Evolutionary conservation across 2,329 filamentous ascomycete genomes (phyloP), one percentile per base, ranked within the genome.

Genomic region (Fusarium sp.): DNA sequence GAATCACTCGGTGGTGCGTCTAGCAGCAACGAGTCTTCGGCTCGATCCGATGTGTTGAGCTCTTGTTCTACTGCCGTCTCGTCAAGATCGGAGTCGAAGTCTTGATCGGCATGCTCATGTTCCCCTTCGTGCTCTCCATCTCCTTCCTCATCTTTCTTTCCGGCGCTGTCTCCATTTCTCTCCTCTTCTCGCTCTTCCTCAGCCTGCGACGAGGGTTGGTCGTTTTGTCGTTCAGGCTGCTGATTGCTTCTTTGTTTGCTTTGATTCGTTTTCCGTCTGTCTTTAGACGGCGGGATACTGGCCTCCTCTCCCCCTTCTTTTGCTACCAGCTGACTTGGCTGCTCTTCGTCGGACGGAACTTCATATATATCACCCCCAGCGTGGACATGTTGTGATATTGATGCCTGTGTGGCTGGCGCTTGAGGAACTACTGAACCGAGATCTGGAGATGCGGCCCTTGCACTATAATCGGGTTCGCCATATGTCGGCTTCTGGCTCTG

Each of bases 1-100:
- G 11, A 67, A 26, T 42, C 20, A 26, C 67, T 54, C 3, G 57
- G 26, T n/a, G 69, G 71, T 13, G 63, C 27, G 13, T 63, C 62
- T 37, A 77, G 48, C 12, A 72, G n/a, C 26, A 77, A 48, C 14
- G 75, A 75, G 38, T 76, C 73, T 26, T 75, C 63, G 6, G 17
- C 37, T 12, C 33, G 7, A 20, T 50, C 11, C 9, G 53, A 45
- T 37, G 10, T 10, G 30, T 65, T 50, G 13, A 12, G n/a, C 37
- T 64, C 44, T 30, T 49, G 18, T 37, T 58, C 60, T 2, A 32
- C 37, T 15, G 33, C 41, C 13, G 45, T 13, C n/a, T 73, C 55
- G 13, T 46, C 38, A 6, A 41, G 26, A 20, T 20, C 40, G 2
- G 23, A 55, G 13, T 54, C 5, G 26, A n/a, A 44, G 15, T 59